A percentile compares a stretch with the other conserved stretches of the same genome.
Conservation (phyloP, 1,284 basidiomycete species). For the Entoloma clypeatum region DNA sequence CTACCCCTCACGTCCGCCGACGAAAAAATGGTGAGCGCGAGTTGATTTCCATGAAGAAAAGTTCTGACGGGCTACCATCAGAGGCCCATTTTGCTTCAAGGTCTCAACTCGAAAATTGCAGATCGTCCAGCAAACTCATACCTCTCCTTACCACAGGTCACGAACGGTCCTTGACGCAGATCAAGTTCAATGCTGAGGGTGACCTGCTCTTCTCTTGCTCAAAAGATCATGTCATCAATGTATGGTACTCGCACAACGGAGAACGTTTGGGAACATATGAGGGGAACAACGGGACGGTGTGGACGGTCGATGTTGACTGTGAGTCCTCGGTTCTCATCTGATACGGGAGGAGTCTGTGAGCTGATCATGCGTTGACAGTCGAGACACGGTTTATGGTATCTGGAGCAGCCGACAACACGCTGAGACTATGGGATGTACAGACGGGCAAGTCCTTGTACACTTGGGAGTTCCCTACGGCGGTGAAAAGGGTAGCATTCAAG, state of each 20-base stretch:
- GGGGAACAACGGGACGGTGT: slow-evolving; percentile 94
- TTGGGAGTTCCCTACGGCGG: slow-evolving; percentile 98
- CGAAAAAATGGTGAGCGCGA: slow-evolving; percentile 21
- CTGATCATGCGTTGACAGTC: slow-evolving; percentile 47
- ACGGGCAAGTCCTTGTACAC: slow-evolving; percentile 88
- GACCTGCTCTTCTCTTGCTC: slow-evolving; percentile 95
- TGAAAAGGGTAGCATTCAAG: slow-evolving; percentile 91
- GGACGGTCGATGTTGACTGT: slow-evolving; percentile 97
- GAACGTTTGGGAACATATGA: slow-evolving; percentile 96
- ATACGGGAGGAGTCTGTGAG: too few species aligned
- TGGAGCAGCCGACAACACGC: slow-evolving; percentile 86
- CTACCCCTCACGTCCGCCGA: slow-evolving; percentile 4
- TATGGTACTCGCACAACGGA: slow-evolving; percentile 99
- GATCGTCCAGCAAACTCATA: slow-evolving; percentile 7
- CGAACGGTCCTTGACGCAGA: slow-evolving; percentile 97
- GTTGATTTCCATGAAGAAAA: background rate
- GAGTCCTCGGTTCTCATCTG: slow-evolving; percentile 34
- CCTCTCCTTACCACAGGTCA: slow-evolving; percentile 59
- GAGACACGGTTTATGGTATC: slow-evolving; percentile 86
- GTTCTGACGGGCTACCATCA: slow-evolving; percentile 11
- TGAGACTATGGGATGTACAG: slow-evolving; percentile 89
- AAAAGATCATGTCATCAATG: slow-evolving; percentile 95
- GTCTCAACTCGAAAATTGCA: slow-evolving; percentile 17
- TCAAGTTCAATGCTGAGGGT: slow-evolving; percentile 95
- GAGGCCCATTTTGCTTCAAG: slow-evolving; percentile 44